Conservation (phyloP, 192 early-diverging fungal genomes). For the Chytriomyces sp. region DNA sequence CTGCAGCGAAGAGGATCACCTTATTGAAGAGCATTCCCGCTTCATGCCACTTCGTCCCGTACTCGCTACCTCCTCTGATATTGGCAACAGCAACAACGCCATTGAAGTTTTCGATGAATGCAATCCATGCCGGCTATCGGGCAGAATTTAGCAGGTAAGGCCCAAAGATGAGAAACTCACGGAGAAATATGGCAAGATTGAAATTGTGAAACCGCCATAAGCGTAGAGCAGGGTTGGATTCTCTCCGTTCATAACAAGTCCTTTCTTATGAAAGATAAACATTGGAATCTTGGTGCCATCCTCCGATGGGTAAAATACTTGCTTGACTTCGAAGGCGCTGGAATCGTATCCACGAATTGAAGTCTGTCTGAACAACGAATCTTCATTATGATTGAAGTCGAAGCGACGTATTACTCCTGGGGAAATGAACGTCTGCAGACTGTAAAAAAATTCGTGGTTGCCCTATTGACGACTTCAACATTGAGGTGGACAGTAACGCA, state of each 20-base stretch:
- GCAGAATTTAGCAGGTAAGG: not conserved
- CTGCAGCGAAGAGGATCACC: too few species aligned
- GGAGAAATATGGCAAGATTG: slow-evolving; percentile 43
- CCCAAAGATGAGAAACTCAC: not conserved
- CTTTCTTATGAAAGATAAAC: slow-evolving; percentile 63
- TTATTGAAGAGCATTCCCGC: slow-evolving; percentile 59
- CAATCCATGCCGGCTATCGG: slow-evolving; percentile 16
- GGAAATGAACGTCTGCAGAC: slow-evolving; percentile 54
- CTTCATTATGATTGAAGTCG: slow-evolving; percentile 46
- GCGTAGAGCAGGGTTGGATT: slow-evolving; percentile 67
- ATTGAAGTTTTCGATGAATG: slow-evolving; percentile 55
- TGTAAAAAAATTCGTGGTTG: slow-evolving; percentile 58
- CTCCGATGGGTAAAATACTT: slow-evolving; percentile 67
- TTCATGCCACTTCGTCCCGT: slow-evolving; percentile 56
- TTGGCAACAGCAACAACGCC: slow-evolving; percentile 65
- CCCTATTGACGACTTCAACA: not conserved
- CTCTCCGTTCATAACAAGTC: slow-evolving; percentile 47
- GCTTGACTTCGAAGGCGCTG: slow-evolving; percentile 56
- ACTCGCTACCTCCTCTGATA: slow-evolving; percentile 72
- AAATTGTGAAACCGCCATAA: slow-evolving; percentile 68
- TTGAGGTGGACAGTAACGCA: not conserved
- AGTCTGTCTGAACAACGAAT: slow-evolving; percentile 46
- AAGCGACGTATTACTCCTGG: slow-evolving; percentile 65
- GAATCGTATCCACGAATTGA: slow-evolving; percentile 48
- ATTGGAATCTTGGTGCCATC: slow-evolving; percentile 70